Evolutionary conservation across 177 flowering plant species (phyloP).

Genomic region (Vitis hybrid): DNA sequence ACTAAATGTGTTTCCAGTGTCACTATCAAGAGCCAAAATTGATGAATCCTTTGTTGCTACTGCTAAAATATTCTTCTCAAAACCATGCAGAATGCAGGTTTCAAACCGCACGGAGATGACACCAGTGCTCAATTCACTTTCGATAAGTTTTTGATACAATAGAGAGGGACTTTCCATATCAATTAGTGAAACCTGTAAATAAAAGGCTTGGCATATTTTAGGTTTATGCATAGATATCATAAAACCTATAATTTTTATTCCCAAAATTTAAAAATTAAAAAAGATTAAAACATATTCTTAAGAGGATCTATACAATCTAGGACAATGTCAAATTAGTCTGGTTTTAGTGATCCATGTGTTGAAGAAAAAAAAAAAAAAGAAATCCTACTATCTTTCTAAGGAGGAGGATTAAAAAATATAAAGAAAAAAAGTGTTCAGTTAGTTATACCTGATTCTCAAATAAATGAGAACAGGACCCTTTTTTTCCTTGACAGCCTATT

Average conservation of each 20-base stretch:
- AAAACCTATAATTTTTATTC: not conserved
- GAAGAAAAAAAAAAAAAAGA: not conserved
- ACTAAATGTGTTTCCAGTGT: slow-evolving; percentile 59
- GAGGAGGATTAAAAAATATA: not conserved
- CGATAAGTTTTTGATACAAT: slow-evolving; percentile 52
- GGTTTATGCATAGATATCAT: not conserved
- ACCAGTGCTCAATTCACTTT: slow-evolving; percentile 60
- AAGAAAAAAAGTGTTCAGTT: not conserved
- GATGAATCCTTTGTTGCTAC: slow-evolving; percentile 85
- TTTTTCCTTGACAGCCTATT: not conserved
- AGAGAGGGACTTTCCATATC: slow-evolving; percentile 57
- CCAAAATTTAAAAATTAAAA: not conserved
- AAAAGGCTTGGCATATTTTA: slow-evolving; percentile 1
- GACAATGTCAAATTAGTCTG: not conserved
- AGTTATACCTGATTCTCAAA: not conserved
- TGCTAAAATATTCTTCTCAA: slow-evolving; percentile 69
- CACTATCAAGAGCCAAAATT: slow-evolving; percentile 65
- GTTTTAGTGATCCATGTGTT: not conserved
- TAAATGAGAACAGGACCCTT: not conserved
- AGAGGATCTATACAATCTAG: not conserved
- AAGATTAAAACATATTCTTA: not conserved
- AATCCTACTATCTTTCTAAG: not conserved
- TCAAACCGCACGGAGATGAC: slow-evolving; percentile 63
- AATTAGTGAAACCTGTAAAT: slow-evolving; percentile 62
- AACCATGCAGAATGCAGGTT: slow-evolving; percentile 65